phyloP scores from a whole-genome alignment of 257 asterid species.

The Gardenia jasminoides region DNA sequence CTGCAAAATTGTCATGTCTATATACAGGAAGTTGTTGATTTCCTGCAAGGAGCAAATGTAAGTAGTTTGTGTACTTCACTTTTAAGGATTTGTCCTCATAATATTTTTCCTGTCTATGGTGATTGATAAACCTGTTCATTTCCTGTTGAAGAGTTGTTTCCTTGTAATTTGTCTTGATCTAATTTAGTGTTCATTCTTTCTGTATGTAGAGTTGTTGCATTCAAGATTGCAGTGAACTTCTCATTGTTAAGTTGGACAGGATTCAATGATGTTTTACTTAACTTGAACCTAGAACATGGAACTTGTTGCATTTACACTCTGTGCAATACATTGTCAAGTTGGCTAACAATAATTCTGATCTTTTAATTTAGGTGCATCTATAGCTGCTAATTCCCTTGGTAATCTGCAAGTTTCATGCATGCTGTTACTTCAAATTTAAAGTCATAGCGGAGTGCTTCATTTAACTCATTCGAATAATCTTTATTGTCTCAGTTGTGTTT shows the following conservation, averaged over 20 bases:
- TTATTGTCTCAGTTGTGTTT: neutral
- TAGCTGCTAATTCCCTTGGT: neutral
- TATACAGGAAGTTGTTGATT: conserved; percentile 71
- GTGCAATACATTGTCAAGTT: neutral
- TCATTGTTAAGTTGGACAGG: conserved; percentile 1
- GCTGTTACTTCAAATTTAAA: neutral
- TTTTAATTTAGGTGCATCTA: neutral
- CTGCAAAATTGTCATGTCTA: conserved; percentile 78
- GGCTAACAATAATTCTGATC: neutral
- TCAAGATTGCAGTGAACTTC: neutral
- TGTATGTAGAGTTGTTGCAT: neutral
- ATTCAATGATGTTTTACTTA: neutral
- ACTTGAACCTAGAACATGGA: neutral
- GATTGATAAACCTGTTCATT: neutral
- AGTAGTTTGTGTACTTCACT: conserved; percentile 20
- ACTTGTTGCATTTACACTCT: neutral
- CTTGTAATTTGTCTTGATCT: neutral
- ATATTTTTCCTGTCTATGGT: neutral
- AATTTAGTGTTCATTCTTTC: neutral
- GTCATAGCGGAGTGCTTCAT: neutral
- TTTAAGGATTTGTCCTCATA: neutral
- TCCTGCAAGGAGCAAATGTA: conserved; percentile 97
- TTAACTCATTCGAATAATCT: neutral
- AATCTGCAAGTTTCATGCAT: neutral
- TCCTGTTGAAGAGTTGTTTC: neutral